phyloP scores from a whole-genome alignment of 176 grass and related monocot species.

The Oryza glumipatula region DNA sequence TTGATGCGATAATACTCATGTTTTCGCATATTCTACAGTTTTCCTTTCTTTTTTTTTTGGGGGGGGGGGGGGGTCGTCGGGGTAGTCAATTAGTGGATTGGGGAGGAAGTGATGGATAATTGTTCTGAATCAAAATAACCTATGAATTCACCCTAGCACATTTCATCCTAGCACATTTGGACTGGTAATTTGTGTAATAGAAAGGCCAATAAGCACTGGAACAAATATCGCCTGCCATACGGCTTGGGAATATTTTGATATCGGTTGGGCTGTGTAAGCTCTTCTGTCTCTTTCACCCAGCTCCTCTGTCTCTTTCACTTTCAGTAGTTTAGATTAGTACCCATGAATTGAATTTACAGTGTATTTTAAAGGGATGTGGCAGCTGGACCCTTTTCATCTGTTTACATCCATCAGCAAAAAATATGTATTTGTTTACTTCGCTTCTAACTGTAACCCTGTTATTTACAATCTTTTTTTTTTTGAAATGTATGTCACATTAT shows the following conservation, averaged over 20 bases:
- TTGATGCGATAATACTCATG: not conserved
- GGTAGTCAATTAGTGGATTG: slow-evolving; percentile 3
- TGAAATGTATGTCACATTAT: slow-evolving; percentile 25
- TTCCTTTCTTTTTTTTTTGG: not conserved
- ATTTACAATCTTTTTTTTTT: not conserved
- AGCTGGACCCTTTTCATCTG: not conserved
- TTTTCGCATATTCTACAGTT: not conserved
- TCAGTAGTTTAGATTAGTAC: not conserved
- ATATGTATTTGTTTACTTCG: not conserved
- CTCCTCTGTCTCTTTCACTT: not conserved
- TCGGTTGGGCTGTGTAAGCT: not conserved
- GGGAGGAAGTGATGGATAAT: not conserved
- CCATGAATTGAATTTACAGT: slow-evolving; percentile 8
- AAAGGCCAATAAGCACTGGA: not conserved
- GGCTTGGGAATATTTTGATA: not conserved
- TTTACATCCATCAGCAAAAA: not conserved
- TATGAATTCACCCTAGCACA: slow-evolving; percentile 1
- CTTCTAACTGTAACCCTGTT: slow-evolving; percentile 2
- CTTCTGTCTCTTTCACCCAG: not conserved
- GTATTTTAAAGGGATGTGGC: not conserved
- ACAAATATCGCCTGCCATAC: not conserved
- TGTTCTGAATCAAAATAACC: slow-evolving; percentile 7
- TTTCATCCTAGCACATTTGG: slow-evolving; percentile 3
- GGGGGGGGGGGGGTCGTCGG: not conserved
- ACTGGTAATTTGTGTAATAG: not conserved